These are phyloP conservation scores for Verticillium isaacii DNA, from an alignment of 2,329 filamentous ascomycete species.

Conservation along the genomic window DNA sequence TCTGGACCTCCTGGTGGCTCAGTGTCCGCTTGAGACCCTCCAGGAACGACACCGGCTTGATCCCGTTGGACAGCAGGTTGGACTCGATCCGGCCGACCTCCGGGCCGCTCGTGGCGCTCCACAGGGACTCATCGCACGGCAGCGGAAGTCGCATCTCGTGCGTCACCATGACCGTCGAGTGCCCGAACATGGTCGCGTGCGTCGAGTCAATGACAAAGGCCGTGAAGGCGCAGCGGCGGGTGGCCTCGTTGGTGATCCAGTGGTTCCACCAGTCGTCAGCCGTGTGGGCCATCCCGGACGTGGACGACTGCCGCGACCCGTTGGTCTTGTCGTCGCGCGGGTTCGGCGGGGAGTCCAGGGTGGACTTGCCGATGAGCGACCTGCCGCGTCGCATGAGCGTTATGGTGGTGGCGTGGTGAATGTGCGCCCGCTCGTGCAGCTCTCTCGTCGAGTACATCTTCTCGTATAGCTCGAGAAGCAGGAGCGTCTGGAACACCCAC, in stretches of 20 bases:
- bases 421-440: conserved; percentile 90
- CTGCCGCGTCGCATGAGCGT: conserved; percentile 92
- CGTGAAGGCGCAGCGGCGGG: conserved; percentile 81
- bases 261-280: conserved; percentile 91
- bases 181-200: conserved; percentile 96
- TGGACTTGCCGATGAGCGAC: conserved; percentile 81
- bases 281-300: conserved; percentile 59
- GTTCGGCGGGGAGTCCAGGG: conserved; percentile 78
- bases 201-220: conserved; percentile 95
- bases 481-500: conserved; percentile 90
- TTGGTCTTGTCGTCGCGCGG: conserved; percentile 55
- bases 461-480: conserved; percentile 89
- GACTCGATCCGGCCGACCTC: conserved; percentile 84
- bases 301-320: conserved; percentile 56
- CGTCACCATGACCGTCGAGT: conserved; percentile 93
- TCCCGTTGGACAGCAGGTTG: conserved; percentile 72
- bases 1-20: conserved; percentile 78
- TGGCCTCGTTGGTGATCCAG: conserved; percentile 94
- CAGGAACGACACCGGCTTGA: conserved; percentile 81
- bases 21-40: conserved; percentile 88
- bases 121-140: conserved; percentile 88
- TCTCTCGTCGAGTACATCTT: conserved; percentile 96
- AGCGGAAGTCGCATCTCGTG: conserved; percentile 90
- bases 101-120: conserved; percentile 82
- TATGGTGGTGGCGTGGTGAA: conserved; percentile 93